Conservation (phyloP, 1,284 basidiomycete species). For the Lignosus rhinocerotis region DNA sequence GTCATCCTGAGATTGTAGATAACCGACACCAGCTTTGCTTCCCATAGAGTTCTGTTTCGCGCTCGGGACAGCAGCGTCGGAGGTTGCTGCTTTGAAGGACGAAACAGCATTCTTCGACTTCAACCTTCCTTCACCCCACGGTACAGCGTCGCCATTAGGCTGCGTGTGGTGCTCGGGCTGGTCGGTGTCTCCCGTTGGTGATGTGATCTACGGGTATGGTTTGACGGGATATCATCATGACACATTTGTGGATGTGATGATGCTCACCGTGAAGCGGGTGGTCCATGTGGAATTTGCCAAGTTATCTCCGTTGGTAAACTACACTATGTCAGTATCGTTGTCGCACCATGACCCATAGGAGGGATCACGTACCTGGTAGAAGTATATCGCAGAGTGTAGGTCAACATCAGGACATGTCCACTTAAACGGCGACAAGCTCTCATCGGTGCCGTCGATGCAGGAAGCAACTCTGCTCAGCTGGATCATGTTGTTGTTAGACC, state of each 20-base stretch:
- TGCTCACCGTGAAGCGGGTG: conserved; percentile 39
- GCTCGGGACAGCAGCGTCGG: background rate
- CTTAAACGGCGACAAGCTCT: conserved; percentile 33
- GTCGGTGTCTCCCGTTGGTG: conserved; percentile 28
- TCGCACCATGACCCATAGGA: background rate
- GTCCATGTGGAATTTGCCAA: conserved; percentile 36
- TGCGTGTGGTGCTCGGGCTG: conserved; percentile 34
- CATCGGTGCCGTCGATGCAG: conserved; percentile 38
- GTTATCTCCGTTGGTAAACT: conserved; percentile 39
- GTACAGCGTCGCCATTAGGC: conserved; percentile 34
- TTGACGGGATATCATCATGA: background rate
- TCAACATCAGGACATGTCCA: conserved; percentile 43
- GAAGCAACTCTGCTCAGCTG: conserved; percentile 32
- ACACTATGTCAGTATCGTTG: background rate
- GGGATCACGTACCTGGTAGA: conserved; percentile 37
- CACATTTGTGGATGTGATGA: background rate
- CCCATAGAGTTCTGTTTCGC: background rate
- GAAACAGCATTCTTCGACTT: background rate
- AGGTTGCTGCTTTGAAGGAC: background rate
- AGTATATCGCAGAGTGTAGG: conserved; percentile 41
- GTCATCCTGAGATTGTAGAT: background rate
- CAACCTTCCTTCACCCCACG: conserved; percentile 34
- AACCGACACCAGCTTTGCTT: background rate
- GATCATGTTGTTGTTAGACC: conserved; percentile 40
- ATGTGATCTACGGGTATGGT: conserved; percentile 31